Evolutionary conservation across 2,329 filamentous ascomycete genomes (phyloP), one percentile per base, ranked within the genome.

Genomic region (Eutypella sp.): DNA sequence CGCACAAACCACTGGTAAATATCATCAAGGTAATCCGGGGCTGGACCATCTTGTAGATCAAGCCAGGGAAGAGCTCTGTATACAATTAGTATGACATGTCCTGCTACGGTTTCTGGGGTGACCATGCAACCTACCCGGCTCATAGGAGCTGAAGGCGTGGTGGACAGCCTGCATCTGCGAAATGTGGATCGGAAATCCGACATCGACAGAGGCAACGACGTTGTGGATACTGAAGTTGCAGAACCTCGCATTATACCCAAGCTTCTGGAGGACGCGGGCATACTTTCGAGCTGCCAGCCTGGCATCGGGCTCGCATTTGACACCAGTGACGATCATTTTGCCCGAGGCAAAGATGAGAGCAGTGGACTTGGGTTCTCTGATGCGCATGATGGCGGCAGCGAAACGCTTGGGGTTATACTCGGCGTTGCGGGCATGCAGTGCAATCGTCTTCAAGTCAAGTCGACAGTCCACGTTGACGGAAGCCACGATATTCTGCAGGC

Each of bases 31-130:
- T 92, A 57, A 97, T 96, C 83, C 97, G 97, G 18, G 93, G 93
- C 78, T 96, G 97, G 78, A 97, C 96, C 93, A 99, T 97, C 67
- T 93, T 89, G 74, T 99, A 99, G 73, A 99, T 99, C 44, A 99
- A 84, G 82, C 93, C 93, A 62, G 93, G 93, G 81, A 97, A 99
- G 67, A 99, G 70, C 67, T 99, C 93, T 38, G 19, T 4, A 23
- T 11, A 15, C n/a, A 10, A 15, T 33, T 33, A 33, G 13, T 33
- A 33, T 15, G 5, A 15, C 29, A 15, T 33, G 16, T 15, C 13
- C 7, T 7, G 13, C 25, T 29, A 7, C 25, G 13, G 7, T 7
- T 7, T 29, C 7, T 13, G 7, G 7, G 7, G 13, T 29, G 25
- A 29, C 13, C 7, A 33, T 33, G 36, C 10, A 13, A 15, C 36